phyloP scores from a whole-genome alignment of 2,329 filamentous ascomycete genomes.

The Colletotrichum cereale region DNA sequence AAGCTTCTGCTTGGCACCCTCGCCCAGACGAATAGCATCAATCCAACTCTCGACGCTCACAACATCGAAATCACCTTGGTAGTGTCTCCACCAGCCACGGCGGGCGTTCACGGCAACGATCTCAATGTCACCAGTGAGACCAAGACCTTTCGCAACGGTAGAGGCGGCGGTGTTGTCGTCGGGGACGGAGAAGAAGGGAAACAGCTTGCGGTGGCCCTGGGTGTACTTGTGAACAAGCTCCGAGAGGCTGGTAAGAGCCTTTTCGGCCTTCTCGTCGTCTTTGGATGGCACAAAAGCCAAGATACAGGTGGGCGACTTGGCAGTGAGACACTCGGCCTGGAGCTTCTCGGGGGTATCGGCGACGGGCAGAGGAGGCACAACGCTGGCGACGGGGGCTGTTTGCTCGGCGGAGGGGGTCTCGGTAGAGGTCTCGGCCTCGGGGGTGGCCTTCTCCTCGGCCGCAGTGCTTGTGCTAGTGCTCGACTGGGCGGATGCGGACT shows the following conservation, averaged over 20 bases:
- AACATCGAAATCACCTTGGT: constrained; percentile 70
- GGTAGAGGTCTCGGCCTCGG: constrained; percentile 53
- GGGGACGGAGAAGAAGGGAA: constrained; percentile 86
- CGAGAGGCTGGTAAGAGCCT: constrained; percentile 73
- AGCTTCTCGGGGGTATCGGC: constrained; percentile 75
- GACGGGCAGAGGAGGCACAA: constrained; percentile 73
- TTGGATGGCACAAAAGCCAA: constrained; percentile 75
- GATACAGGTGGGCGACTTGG: constrained; percentile 85
- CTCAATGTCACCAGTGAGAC: constrained; percentile 72
- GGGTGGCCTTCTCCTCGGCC: constrained; percentile 40
- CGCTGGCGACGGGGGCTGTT: constrained; percentile 40
- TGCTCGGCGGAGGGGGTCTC: constrained; percentile 50
- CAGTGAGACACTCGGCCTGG: constrained; percentile 77
- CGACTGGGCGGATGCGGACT: constrained; percentile 24
- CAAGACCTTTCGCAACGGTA: constrained; percentile 70
- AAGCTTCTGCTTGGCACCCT: constrained; percentile 82
- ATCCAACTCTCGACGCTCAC: constrained; percentile 85
- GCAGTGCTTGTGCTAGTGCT: constrained; percentile 28
- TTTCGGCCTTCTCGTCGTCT: constrained; percentile 63
- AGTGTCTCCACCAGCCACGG: constrained; percentile 86
- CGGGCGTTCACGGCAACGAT: constrained; percentile 88
- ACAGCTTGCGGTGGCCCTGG: constrained; percentile 74
- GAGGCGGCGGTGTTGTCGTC: constrained; percentile 50
- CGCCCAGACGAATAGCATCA: constrained; percentile 90
- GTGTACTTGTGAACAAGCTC: constrained; percentile 83